These are phyloP conservation scores for Hypomontagnella submonticulosa DNA, from an alignment of 495 filamentous ascomycete genomes.

Conservation along the genomic window DNA sequence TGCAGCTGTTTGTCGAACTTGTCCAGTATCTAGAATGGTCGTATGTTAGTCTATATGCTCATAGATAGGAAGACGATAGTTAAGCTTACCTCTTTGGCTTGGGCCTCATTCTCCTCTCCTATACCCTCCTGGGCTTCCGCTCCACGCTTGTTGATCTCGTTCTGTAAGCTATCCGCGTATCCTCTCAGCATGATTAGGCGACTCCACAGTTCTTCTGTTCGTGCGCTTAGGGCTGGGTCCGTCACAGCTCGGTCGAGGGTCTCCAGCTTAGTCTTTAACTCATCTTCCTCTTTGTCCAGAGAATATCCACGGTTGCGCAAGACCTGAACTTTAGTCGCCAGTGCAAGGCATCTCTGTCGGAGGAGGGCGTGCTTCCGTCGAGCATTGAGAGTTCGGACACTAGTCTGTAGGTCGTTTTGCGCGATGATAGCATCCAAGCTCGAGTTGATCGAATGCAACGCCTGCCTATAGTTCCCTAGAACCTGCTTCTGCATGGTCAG, in stretches of 20 bases:
- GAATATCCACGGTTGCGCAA: slow-evolving; percentile 92
- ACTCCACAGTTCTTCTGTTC: slow-evolving; percentile 96
- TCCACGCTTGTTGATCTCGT: slow-evolving; percentile 77
- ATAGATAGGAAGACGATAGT: slow-evolving; percentile 1
- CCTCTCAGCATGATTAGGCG: slow-evolving; percentile 87
- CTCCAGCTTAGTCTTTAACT: slow-evolving; percentile 83
- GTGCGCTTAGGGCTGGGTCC: slow-evolving; percentile 84
- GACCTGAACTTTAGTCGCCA: slow-evolving; percentile 93
- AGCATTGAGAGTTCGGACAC: slow-evolving; percentile 81
- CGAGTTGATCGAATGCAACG: slow-evolving; percentile 93
- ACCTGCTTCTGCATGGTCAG: slow-evolving; percentile 80
- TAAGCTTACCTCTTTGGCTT: slow-evolving; percentile 81
- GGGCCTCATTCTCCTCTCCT: slow-evolving; percentile 65
- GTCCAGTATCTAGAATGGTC: slow-evolving; percentile 74
- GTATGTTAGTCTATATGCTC: slow-evolving; percentile 40
- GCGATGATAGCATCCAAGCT: slow-evolving; percentile 80
- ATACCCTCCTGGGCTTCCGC: slow-evolving; percentile 66
- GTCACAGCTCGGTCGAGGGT: slow-evolving; percentile 77
- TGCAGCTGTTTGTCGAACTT: slow-evolving; percentile 90
- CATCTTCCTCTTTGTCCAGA: slow-evolving; percentile 90
- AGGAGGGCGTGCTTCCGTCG: slow-evolving; percentile 82
- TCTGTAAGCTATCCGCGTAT: slow-evolving; percentile 78
- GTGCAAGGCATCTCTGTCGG: slow-evolving; percentile 80
- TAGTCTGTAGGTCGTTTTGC: slow-evolving; percentile 83
- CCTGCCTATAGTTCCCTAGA: slow-evolving; percentile 75